Evolutionary conservation across 768 basidiomycete species (phyloP).

Genomic region (Symmetrospora coprosmae): DNA sequence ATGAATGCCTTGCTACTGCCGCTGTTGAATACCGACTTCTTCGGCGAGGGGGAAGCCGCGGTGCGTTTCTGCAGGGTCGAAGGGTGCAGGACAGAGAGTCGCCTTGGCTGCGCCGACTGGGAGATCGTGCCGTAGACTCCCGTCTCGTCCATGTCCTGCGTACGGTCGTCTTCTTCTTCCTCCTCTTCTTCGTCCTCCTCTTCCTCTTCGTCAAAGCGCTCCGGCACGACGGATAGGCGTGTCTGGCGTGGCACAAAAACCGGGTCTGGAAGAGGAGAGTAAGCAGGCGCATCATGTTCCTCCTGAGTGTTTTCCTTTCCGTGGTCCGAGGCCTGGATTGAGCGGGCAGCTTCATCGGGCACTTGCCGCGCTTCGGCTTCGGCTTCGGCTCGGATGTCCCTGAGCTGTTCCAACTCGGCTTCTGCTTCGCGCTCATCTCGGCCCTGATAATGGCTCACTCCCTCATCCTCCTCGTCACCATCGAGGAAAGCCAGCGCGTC

Average conservation of each 20-base stretch:
- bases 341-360: too few species aligned
- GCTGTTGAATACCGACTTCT: not conserved
- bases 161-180: conserved; percentile 3
- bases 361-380: not conserved
- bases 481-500: conserved; percentile 21
- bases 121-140: conserved; percentile 23
- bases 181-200: conserved; percentile 25
- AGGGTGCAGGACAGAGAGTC: conserved; percentile 2
- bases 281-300: not conserved
- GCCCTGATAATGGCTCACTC: too few species aligned
- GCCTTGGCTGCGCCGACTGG: not conserved
- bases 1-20: too few species aligned
- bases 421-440: conserved; percentile 4
- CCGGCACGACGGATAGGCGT: not conserved
- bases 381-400: not conserved
- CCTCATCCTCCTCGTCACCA: conserved; percentile 21
- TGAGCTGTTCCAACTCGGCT: not conserved
- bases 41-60: not conserved
- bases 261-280: not conserved
- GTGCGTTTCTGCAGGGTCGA: too few species aligned
- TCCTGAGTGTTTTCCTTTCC: too few species aligned
- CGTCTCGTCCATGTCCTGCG: conserved; percentile 25
- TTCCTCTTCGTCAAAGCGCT: not conserved
- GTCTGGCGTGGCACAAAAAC: not conserved
- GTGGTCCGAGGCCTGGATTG: too few species aligned